A percentile compares a stretch with the other conserved stretches of the same genome.
These are phyloP conservation scores for Garcia nutans DNA, from an alignment of 345 rosid genomes.

Conservation along the genomic window DNA sequence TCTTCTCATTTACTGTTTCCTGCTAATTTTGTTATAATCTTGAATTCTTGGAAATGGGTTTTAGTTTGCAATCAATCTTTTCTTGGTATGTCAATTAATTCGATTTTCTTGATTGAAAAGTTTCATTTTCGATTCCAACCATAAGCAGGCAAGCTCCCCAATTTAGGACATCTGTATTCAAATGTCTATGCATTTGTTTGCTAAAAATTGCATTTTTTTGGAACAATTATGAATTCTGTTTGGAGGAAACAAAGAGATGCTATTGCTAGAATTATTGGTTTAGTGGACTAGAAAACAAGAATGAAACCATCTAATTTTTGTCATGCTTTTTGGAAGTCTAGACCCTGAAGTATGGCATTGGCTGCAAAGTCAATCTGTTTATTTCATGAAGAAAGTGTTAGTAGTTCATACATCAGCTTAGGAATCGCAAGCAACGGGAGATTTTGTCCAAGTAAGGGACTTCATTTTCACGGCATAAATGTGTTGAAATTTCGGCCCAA, in stretches of 20 bases:
- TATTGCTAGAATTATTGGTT: neutral
- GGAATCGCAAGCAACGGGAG: slow-evolving; percentile 31
- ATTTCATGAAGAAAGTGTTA: slow-evolving; percentile 41
- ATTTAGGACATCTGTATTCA: neutral
- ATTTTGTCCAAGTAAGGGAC: slow-evolving; percentile 33
- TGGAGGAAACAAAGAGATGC: neutral
- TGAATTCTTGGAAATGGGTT: neutral
- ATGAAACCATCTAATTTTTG: neutral
- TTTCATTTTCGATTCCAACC: slow-evolving; percentile 1
- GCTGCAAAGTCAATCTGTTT: slow-evolving; percentile 45
- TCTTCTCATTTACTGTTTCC: neutral
- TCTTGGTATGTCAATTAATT: neutral
- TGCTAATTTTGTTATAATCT: neutral
- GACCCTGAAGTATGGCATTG: slow-evolving; percentile 52
- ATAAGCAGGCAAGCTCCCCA: neutral
- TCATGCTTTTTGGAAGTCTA: slow-evolving; percentile 28
- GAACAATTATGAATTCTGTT: neutral
- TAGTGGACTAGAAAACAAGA: neutral
- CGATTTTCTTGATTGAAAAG: neutral
- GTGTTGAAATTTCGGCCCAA: slow-evolving; percentile 36
- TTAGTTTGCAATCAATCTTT: neutral
- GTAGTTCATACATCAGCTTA: slow-evolving; percentile 29
- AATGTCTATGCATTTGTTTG: neutral
- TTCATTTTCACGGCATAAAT: slow-evolving; percentile 26
- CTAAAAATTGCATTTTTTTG: neutral